Percentiles rank a stretch among this genome's conserved stretches.
Evolutionary conservation across 768 basidiomycete genomes (phyloP).

Genomic region (Rhodotorula kratochvilovae): DNA sequence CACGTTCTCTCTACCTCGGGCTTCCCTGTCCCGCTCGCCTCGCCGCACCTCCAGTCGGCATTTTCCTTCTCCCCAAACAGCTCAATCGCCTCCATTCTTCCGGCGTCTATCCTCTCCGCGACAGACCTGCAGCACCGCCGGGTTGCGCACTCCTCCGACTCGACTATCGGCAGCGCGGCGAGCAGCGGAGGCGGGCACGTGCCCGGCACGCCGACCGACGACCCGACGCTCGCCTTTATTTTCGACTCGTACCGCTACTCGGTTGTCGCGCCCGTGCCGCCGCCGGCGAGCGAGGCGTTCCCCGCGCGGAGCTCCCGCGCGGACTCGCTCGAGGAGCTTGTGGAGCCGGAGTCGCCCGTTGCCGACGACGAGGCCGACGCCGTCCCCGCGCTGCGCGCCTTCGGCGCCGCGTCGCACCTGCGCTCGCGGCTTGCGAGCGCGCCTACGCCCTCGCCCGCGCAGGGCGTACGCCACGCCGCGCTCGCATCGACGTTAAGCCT

Average conservation of each 20-base stretch:
- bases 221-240: slow-evolving; percentile 28
- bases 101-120: background rate
- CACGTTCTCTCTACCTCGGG: background rate
- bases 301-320: background rate
- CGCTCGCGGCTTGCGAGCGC: background rate
- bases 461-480: background rate
- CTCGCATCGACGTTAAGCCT: background rate
- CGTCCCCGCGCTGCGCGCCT: background rate
- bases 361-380: background rate
- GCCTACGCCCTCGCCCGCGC: background rate
- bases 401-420: slow-evolving; percentile 9
- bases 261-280: background rate
- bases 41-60: background rate
- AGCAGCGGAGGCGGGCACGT: background rate
- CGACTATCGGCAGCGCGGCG: slow-evolving; percentile 2
- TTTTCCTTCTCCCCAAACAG: slow-evolving; percentile 9
- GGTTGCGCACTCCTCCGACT: background rate
- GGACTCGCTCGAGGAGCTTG: background rate
- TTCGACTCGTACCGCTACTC: slow-evolving; percentile 31
- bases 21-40: background rate
- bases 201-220: slow-evolving; percentile 10
- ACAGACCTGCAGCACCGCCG: background rate
- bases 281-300: background rate
- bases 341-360: background rate
- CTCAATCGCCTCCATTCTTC: background rate